Evolutionary conservation across 1,284 basidiomycete genomes (phyloP), one percentile per base, ranked within the genome.

Genomic region (Boletus holoroseus): DNA sequence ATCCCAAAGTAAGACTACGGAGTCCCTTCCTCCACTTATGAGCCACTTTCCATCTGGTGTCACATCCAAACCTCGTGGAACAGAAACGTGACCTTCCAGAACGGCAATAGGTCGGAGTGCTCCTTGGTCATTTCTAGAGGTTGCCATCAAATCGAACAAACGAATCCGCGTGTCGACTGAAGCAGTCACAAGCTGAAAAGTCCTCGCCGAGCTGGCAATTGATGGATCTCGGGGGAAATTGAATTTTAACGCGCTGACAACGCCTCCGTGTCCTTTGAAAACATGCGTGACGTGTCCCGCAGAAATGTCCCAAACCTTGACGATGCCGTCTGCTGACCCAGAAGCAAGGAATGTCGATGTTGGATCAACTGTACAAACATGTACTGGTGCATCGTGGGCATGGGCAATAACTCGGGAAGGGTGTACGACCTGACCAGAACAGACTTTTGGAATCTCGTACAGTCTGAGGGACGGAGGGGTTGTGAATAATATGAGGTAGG

Each of bases 241-340:
- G 71, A 95, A 97, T 39, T 79, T 75, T 46, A 96, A 74, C 8
- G 96, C 90, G 55, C 89, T 92, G 60, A 98, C 88, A 46, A 97
- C 90, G 15, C 96, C 95, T 7, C 94, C 96, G 64, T 98, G 96
- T 9, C 95, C 95, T 63, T 90, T 89, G 76, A 97, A 94, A 12
- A 94, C 79, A 68, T 99, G 96, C 0, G 96, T 99, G 36, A 91
- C 83, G 67, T 87, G 94, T 8, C 93, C 95, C 16, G 85, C 83
- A 3, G 77, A 72, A 40, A 95, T 81, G 67, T 98, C 89, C 93
- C 94, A 99, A 8, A 99, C 90, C 75, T 98, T 98, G 50, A 97
- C 95, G 18, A 91, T 81, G 13, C 96, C 95, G 62, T 99, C 96
- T 5, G 94, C 91, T 8, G 93, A 89, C 0, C 94, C 96, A 7